Evolutionary conservation across 2,329 filamentous ascomycete species (phyloP).

Genomic region (Cryphonectria carpinicola): DNA sequence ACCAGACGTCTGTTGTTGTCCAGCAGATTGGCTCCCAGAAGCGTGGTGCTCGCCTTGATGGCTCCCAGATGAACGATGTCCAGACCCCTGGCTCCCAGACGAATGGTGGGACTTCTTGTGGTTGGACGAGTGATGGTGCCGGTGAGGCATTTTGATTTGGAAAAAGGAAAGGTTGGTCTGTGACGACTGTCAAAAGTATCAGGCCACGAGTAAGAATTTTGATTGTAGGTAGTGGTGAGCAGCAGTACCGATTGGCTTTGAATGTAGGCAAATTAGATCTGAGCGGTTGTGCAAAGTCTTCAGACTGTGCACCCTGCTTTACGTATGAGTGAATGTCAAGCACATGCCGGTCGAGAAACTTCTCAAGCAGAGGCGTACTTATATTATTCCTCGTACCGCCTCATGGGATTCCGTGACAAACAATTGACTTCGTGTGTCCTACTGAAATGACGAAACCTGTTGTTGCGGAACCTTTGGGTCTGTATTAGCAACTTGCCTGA

Average conservation of each 20-base stretch:
- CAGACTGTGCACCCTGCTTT: neutral
- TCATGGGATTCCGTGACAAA: neutral
- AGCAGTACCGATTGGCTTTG: neutral
- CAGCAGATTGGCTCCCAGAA: neutral
- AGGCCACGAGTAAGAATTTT: neutral
- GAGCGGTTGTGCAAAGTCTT: neutral
- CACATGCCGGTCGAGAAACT: neutral
- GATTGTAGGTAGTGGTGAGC: neutral
- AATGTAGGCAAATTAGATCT: neutral
- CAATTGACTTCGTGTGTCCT: neutral
- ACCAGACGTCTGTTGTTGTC: neutral
- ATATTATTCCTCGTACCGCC: neutral
- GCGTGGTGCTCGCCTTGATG: neutral
- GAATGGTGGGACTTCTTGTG: neutral
- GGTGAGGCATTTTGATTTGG: neutral
- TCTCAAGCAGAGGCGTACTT: neutral
- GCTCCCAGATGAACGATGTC: neutral
- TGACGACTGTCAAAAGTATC: neutral
- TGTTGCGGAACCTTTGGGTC: neutral
- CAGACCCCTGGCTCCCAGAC: neutral
- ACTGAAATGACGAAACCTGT: neutral
- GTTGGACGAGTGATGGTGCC: neutral
- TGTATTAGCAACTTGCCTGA: neutral
- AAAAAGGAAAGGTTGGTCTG: neutral
- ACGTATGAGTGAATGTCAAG: neutral